These are phyloP conservation scores for Alliaria petiolata DNA, from an alignment of 345 rosid species.

Conservation along the genomic window DNA sequence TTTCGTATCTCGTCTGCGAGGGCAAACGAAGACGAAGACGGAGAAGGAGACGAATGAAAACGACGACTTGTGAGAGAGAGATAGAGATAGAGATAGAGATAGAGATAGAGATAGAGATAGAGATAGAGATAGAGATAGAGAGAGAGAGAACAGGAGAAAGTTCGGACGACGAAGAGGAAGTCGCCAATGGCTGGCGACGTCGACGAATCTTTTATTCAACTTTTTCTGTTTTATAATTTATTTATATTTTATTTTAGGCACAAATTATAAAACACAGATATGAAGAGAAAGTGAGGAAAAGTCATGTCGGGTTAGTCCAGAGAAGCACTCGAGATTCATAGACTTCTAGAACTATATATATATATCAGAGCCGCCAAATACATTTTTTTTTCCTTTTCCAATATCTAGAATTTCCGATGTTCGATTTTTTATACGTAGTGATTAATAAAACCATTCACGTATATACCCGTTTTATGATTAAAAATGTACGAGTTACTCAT, in stretches of 20 bases:
- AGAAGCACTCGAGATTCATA: slow-evolving; percentile 12
- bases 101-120: no score
- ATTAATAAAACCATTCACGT: background rate
- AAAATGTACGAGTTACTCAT: background rate
- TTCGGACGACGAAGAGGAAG: slow-evolving; percentile 14
- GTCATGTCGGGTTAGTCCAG: slow-evolving; percentile 34
- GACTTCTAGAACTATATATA: slow-evolving; percentile 6
- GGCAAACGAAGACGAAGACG: slow-evolving; percentile 10
- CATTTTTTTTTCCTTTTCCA: no score
- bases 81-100: no score
- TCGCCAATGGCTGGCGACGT: slow-evolving; percentile 41
- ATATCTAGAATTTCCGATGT: no score
- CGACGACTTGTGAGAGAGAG: slow-evolving; percentile 16
- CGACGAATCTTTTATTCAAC: slow-evolving; percentile 24
- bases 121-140: slow-evolving; percentile 16
- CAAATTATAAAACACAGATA: background rate
- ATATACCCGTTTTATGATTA: background rate
- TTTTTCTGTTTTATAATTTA: background rate
- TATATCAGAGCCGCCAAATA: slow-evolving; percentile 4
- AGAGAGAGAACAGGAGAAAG: slow-evolving; percentile 12
- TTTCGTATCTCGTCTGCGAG: background rate
- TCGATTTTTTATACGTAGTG: background rate
- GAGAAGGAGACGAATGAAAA: slow-evolving; percentile 4
- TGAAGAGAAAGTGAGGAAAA: slow-evolving; percentile 19
- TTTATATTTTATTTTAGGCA: slow-evolving; percentile 1